Evolutionary conservation across 768 basidiomycete genomes (phyloP), one percentile per base, ranked within the genome.

Genomic region (Bullera alba): DNA sequence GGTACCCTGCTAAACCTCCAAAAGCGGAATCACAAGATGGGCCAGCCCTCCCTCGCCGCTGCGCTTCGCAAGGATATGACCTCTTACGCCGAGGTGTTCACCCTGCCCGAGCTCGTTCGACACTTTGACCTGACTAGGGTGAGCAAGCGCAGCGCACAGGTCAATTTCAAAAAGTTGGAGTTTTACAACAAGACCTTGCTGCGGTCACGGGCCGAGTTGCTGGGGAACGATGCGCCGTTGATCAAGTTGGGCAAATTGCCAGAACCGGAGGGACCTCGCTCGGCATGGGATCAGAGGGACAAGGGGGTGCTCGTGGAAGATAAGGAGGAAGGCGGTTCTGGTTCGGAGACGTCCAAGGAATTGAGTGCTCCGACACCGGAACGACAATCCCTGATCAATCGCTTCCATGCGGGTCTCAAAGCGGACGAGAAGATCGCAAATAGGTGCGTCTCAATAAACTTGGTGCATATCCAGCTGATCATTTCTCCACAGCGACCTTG

Each of bases 161-260:
- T 97, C 14, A 87, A 91, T 55, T 78, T 80, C 0, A 72, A 73
- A 8, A 95, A 95, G 64, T 78, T 99, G 15, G 83, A 84, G 60
- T 87, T 84, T 66, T 74, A 97, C 47, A 96, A 97, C 70, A 90
- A 89, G 63, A 83, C 85, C 39, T 86, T 93, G 62, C 72, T 99
- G 15, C 77, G 81, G 73, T 75, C 75, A 16, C 76, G 74, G 48
- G 79, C 81, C 63, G 74, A 79, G 15, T 75, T 75, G 5, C 73
- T 78, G 2, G 72, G 77, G 14, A 82, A 80, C 21, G 57, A 61
- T 43, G 62, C 66, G 3, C 37, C 42, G 28, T 35, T 67, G 55
- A 45, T 52, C 1, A 29, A 45, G 34, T 25, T 35, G 57, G 32
- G 4, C 46, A n/a, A 12, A 35, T 21, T 3, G 32, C 36, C 36